These are phyloP conservation scores for Neurospora tetrasperma DNA, from an alignment of 495 filamentous ascomycete genomes.

Conservation along the genomic window DNA sequence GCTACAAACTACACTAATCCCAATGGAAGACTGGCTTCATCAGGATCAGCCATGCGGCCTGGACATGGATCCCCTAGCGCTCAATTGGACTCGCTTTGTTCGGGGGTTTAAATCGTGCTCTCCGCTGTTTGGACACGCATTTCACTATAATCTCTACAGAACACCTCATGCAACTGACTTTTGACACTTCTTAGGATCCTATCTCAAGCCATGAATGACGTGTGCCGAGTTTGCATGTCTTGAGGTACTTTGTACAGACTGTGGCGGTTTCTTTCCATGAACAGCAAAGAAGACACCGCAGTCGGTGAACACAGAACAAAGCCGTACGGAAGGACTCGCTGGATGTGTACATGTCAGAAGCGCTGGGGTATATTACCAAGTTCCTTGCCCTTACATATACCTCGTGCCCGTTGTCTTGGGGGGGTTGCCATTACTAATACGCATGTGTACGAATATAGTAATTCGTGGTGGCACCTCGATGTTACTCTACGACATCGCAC, in stretches of 20 bases:
- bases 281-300: background rate
- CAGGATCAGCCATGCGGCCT: slow-evolving; percentile 9
- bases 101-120: background rate
- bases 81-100: background rate
- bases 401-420: background rate
- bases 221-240: background rate
- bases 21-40: slow-evolving; percentile 4
- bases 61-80: background rate
- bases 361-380: background rate
- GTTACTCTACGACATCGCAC: background rate
- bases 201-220: background rate
- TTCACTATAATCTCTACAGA: background rate
- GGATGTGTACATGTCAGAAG: background rate
- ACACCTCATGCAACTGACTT: background rate
- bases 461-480: background rate
- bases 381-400: background rate
- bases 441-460: background rate
- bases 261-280: background rate
- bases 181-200: background rate
- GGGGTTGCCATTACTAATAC: background rate
- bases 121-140: background rate
- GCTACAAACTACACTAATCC: slow-evolving; percentile 2
- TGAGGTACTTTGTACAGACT: background rate
- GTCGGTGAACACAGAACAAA: background rate
- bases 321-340: background rate